Percentiles rank a stretch among this genome's conserved stretches.
These are phyloP conservation scores for Boletus tylopilopsis DNA, from an alignment of 768 basidiomycete genomes.

Conservation along the genomic window DNA sequence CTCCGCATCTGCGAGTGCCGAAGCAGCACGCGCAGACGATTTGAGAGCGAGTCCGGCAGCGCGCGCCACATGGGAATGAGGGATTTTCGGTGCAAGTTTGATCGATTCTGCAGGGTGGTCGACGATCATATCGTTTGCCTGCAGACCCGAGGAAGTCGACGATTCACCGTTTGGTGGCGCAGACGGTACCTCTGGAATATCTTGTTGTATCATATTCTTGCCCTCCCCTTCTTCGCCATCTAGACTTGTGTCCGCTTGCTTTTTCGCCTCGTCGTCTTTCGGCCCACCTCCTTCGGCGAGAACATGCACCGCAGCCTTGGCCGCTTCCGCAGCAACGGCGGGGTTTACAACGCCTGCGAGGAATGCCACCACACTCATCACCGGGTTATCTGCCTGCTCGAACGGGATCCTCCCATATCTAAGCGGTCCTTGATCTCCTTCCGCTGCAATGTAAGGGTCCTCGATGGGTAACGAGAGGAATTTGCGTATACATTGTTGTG, in stretches of 20 bases:
- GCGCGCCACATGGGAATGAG: slow-evolving; percentile 73
- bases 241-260: slow-evolving; percentile 25
- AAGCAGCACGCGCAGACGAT: slow-evolving; percentile 84
- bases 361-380: slow-evolving; percentile 98
- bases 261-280: slow-evolving; percentile 29
- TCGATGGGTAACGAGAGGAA: slow-evolving; percentile 97
- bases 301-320: slow-evolving; percentile 83
- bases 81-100: slow-evolving; percentile 38
- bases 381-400: slow-evolving; percentile 93
- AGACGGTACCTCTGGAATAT: slow-evolving; percentile 15
- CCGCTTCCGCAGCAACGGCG: slow-evolving; percentile 89
- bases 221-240: slow-evolving; percentile 40
- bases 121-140: slow-evolving; percentile 44
- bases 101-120: slow-evolving; percentile 34
- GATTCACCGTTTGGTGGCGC: slow-evolving; percentile 10
- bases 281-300: slow-evolving; percentile 61
- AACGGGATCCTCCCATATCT: slow-evolving; percentile 82
- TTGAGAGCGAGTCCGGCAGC: slow-evolving; percentile 86
- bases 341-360: slow-evolving; percentile 90
- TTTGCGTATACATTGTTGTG: slow-evolving; percentile 93
- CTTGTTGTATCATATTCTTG: slow-evolving; percentile 36
- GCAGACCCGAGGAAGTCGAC: slow-evolving; percentile 14
- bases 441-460: slow-evolving; percentile 81
- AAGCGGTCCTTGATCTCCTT: slow-evolving; percentile 72
- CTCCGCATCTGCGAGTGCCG: slow-evolving; percentile 76